Percentiles rank a stretch among this genome's conserved stretches.
Evolutionary conservation across 495 filamentous ascomycete species (phyloP).

Genomic region (Tuber magnatum): DNA sequence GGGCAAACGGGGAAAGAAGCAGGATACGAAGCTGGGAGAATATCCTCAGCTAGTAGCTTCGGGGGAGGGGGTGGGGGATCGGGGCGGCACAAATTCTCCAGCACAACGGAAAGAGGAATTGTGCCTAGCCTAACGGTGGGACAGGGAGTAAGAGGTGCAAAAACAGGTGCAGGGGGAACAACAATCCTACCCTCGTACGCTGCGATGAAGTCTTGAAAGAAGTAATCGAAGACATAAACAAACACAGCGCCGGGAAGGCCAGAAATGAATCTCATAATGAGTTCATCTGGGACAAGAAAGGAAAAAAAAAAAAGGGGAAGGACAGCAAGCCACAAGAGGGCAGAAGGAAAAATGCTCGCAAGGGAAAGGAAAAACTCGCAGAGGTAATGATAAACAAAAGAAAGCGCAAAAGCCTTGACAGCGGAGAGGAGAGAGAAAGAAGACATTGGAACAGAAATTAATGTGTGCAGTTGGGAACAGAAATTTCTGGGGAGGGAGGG

Average conservation of each 20-base stretch:
- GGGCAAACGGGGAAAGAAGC: neutral
- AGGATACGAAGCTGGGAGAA: neutral
- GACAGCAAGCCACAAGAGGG: neutral
- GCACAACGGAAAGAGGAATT: neutral
- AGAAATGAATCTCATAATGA: neutral
- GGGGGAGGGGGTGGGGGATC: neutral
- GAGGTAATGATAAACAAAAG: neutral
- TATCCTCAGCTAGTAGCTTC: neutral
- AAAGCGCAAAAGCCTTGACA: neutral
- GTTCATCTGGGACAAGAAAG: neutral
- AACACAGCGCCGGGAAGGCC: neutral
- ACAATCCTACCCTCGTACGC: neutral
- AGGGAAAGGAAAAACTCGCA: neutral
- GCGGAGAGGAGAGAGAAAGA: neutral
- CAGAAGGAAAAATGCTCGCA: neutral
- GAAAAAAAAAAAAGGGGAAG: neutral
- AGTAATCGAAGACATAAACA: neutral
- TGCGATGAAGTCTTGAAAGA: neutral
- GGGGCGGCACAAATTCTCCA: neutral
- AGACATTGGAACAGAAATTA: neutral
- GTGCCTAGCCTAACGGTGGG: neutral
- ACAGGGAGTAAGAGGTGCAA: neutral
- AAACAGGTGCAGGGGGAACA: no score
- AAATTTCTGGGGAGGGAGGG: neutral
- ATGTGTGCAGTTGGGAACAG: neutral